Conservation (phyloP, 768 basidiomycete species). For the Suillus subalutaceus region DNA sequence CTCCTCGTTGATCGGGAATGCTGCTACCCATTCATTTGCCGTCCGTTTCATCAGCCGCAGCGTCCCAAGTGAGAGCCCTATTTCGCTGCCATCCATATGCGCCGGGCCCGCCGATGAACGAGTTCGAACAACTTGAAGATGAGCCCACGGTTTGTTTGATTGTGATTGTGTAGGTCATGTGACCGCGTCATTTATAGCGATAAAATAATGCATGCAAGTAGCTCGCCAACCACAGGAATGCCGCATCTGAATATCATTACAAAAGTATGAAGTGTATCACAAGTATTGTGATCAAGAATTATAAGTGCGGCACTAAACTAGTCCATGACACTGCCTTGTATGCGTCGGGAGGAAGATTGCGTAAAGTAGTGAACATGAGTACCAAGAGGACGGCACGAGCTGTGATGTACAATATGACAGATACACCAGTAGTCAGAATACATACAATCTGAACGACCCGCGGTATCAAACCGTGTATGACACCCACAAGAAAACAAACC, state of each 20-base stretch:
- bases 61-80: constrained; percentile 62
- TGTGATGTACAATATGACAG: not conserved
- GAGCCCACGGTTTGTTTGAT: too few relatives aligned
- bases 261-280: not conserved
- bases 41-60: constrained; percentile 44
- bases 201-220: too few relatives aligned
- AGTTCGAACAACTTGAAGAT: too few relatives aligned
- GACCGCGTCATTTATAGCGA: too few relatives aligned
- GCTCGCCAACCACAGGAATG: not conserved
- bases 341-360: not conserved
- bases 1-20: constrained; percentile 72
- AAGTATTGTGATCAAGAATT: not conserved
- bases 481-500: not conserved
- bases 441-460: not conserved
- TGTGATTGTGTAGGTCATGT: too few relatives aligned
- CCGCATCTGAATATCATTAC: not conserved
- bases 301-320: not conserved
- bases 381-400: not conserved
- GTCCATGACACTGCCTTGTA: not conserved
- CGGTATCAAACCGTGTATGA: too few relatives aligned
- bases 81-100: constrained; percentile 46
- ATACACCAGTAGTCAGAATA: not conserved
- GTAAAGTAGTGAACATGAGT: not conserved
- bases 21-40: constrained; percentile 57
- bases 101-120: too few relatives aligned